Percentiles rank a stretch among this genome's conserved stretches.
These are phyloP conservation scores for Umbellularia californica DNA, from an alignment of 164 flowering plant species.

Conservation along the genomic window DNA sequence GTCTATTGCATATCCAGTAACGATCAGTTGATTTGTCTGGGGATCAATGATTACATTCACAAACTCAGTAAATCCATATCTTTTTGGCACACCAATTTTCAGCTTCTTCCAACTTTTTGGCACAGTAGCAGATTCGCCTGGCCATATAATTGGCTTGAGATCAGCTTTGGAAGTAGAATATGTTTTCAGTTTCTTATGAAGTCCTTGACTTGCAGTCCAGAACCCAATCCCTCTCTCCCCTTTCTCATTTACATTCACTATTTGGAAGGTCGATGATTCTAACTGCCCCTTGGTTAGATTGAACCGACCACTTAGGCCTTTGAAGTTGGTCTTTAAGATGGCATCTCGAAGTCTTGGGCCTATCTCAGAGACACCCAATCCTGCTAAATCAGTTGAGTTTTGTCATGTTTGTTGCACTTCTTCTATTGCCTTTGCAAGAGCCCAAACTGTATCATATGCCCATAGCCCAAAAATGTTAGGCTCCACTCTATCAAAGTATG, in stretches of 20 bases:
- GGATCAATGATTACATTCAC: conserved; percentile 16
- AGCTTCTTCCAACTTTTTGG: conserved; percentile 34
- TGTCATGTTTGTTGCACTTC: neutral
- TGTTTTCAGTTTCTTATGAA: conserved; percentile 2
- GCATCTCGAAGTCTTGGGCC: conserved; percentile 28
- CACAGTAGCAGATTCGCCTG: conserved; percentile 19
- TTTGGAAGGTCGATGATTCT: conserved; percentile 19
- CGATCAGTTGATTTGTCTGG: neutral
- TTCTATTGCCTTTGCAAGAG: conserved; percentile 40
- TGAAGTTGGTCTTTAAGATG: conserved; percentile 14
- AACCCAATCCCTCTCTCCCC: conserved; percentile 26
- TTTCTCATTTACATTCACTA: conserved; percentile 34
- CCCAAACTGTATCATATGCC: conserved; percentile 45
- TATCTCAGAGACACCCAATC: conserved; percentile 19
- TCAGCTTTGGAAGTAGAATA: conserved; percentile 6
- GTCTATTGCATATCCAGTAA: neutral
- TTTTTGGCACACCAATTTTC: conserved; percentile 34
- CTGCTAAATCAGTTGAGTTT: conserved; percentile 14
- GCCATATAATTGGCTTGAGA: conserved; percentile 29
- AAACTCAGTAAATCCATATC: conserved; percentile 26
- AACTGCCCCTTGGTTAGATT: conserved; percentile 25
- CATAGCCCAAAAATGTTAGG: conserved; percentile 30
- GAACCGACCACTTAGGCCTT: conserved; percentile 40
- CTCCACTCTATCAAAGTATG: neutral
- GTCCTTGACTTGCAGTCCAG: conserved; percentile 32